Conservation (phyloP, 306 rosid species). For the Morella rubra region DNA sequence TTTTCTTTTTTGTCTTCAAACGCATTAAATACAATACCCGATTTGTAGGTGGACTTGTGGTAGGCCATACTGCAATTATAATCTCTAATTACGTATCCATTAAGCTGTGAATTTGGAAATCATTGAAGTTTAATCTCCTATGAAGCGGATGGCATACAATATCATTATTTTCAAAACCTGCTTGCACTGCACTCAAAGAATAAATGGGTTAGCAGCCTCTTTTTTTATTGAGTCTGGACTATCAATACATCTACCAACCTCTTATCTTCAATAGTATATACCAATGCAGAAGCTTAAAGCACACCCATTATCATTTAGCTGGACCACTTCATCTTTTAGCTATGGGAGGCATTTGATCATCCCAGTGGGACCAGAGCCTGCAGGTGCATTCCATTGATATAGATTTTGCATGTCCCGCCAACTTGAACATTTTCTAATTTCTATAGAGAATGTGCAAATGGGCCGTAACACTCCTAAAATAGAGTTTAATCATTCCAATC, state of each 20-base stretch:
- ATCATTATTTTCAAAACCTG: slow-evolving; percentile 20
- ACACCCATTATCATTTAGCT: slow-evolving; percentile 17
- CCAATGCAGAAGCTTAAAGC: slow-evolving; percentile 26
- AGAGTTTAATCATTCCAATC: no score
- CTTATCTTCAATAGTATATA: slow-evolving; percentile 5
- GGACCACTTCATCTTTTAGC: slow-evolving; percentile 22
- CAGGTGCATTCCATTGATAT: no score
- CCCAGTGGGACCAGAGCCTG: no score
- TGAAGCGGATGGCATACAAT: slow-evolving; percentile 14
- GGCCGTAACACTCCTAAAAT: no score
- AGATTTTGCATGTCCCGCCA: no score
- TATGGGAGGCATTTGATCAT: no score
- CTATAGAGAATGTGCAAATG: no score
- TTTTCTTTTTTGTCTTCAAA: not conserved
- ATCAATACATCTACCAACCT: slow-evolving; percentile 25
- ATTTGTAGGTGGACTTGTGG: not conserved
- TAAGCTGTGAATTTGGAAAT: slow-evolving; percentile 17
- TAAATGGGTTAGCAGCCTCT: slow-evolving; percentile 11
- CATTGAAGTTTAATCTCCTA: slow-evolving; percentile 10
- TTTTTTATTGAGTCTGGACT: slow-evolving; percentile 13
- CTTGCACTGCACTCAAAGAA: slow-evolving; percentile 60
- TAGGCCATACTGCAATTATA: slow-evolving; percentile 13
- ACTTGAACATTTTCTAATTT: no score
- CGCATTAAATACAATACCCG: not conserved
- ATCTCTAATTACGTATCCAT: slow-evolving; percentile 1